Conservation (phyloP, 2,329 filamentous ascomycete species). For the Aspergillus terreus region DNA sequence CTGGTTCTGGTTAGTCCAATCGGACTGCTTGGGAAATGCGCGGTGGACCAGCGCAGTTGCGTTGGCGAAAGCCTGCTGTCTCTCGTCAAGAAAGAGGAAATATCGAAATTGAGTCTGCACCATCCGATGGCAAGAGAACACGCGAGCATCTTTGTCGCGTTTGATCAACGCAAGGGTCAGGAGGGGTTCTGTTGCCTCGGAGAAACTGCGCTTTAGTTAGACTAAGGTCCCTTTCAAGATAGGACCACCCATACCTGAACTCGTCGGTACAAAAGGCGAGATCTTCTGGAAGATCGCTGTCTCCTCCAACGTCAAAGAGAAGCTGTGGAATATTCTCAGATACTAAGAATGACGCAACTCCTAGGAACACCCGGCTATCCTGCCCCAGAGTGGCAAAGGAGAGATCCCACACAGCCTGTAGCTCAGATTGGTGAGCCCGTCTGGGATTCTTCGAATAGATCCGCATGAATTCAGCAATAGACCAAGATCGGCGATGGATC, state of each 20-base stretch:
- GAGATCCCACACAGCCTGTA: constrained; percentile 1
- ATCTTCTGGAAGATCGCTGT: not conserved
- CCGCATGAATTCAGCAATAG: constrained; percentile 1
- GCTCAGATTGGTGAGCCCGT: not conserved
- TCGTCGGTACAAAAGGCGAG: not conserved
- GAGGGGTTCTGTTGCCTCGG: constrained; percentile 1
- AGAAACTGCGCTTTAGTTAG: not conserved
- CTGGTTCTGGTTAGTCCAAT: not conserved
- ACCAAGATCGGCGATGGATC: constrained; percentile 4
- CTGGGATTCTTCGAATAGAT: constrained; percentile 1
- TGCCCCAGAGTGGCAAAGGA: constrained; percentile 1
- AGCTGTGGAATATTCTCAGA: constrained; percentile 2
- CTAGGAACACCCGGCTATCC: constrained; percentile 1
- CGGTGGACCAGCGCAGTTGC: not conserved
- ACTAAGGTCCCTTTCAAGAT: not conserved
- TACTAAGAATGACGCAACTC: not conserved
- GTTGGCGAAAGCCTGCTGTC: not conserved
- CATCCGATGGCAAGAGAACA: constrained; percentile 2
- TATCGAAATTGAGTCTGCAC: not conserved
- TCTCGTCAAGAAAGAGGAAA: not conserved
- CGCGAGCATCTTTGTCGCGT: constrained; percentile 1
- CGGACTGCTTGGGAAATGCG: not conserved
- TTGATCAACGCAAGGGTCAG: constrained; percentile 2
- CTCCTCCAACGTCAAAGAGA: not conserved
- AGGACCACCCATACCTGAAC: constrained; percentile 2